These are phyloP conservation scores for Aspergillus sp. DNA, from an alignment of 2,329 filamentous ascomycete genomes.

Conservation along the genomic window DNA sequence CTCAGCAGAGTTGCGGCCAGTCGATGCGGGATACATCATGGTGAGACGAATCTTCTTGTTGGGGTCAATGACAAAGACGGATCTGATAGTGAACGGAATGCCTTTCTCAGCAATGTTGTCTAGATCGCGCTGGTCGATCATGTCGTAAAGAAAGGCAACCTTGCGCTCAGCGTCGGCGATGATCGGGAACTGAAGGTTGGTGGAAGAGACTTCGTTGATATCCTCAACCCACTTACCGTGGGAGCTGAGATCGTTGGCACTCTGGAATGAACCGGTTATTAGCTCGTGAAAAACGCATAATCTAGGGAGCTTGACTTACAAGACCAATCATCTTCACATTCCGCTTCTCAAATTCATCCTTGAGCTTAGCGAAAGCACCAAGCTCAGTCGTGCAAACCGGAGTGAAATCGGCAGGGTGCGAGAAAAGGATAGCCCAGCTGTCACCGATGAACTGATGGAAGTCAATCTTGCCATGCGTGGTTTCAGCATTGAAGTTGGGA, in stretches of 20 bases:
- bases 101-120: constrained; percentile 74
- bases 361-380: constrained; percentile 81
- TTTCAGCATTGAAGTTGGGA: constrained; percentile 60
- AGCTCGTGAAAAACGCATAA: neutral
- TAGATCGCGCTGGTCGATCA: constrained; percentile 74
- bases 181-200: constrained; percentile 66
- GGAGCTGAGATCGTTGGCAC: constrained; percentile 71
- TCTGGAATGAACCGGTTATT: constrained; percentile 23
- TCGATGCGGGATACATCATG: constrained; percentile 85
- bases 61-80: constrained; percentile 90
- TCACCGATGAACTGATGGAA: constrained; percentile 63
- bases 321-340: constrained; percentile 87
- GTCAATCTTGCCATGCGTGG: constrained; percentile 57
- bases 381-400: constrained; percentile 95
- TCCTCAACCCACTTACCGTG: constrained; percentile 86
- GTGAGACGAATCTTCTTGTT: constrained; percentile 88
- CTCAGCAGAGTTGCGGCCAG: constrained; percentile 73
- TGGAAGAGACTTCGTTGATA: constrained; percentile 68
- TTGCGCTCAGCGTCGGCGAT: constrained; percentile 74
- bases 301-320: constrained; percentile 23
- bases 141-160: constrained; percentile 69
- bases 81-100: constrained; percentile 75
- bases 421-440: constrained; percentile 61
- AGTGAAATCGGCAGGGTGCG: constrained; percentile 72
- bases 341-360: constrained; percentile 78